Conservation (phyloP, 371 early-diverging fungal species). For the Entomophthora muscae region DNA sequence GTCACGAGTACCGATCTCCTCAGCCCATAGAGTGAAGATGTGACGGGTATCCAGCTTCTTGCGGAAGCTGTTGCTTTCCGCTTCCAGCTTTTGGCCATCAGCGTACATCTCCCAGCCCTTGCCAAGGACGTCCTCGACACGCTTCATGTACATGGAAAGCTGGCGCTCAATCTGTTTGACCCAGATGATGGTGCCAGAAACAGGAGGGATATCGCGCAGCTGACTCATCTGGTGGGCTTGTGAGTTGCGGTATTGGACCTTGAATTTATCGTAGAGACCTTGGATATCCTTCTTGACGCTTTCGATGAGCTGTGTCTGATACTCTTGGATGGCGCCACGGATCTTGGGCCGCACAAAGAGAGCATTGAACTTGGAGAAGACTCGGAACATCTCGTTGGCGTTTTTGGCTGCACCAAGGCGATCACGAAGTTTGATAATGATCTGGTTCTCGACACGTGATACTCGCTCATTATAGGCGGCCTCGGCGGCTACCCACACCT, state of each 20-base stretch:
- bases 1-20: conserved; percentile 71
- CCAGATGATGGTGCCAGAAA: conserved; percentile 94
- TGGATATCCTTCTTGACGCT: conserved; percentile 94
- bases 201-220: conserved; percentile 82
- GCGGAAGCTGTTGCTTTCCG: conserved; percentile 78
- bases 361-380: conserved; percentile 96
- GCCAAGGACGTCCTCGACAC: conserved; percentile 95
- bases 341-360: conserved; percentile 97
- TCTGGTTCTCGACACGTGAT: conserved; percentile 89
- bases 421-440: conserved; percentile 85
- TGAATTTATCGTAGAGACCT: conserved; percentile 89
- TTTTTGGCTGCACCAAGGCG: conserved; percentile 86
- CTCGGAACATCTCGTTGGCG: conserved; percentile 97
- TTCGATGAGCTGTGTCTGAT: conserved; percentile 92
- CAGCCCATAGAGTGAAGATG: conserved; percentile 84
- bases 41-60: conserved; percentile 79
- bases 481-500: conserved; percentile 84
- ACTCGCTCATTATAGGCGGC: conserved; percentile 87
- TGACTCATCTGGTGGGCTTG: conserved; percentile 79
- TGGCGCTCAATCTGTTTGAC: conserved; percentile 96
- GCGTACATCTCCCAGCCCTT: conserved; percentile 93
- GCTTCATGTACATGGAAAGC: conserved; percentile 84
- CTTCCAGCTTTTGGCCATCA: conserved; percentile 86
- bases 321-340: conserved; percentile 97
- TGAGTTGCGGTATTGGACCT: conserved; percentile 73